phyloP scores from a whole-genome alignment of 2,329 filamentous ascomycete species.

The Penicillium occitanis region DNA sequence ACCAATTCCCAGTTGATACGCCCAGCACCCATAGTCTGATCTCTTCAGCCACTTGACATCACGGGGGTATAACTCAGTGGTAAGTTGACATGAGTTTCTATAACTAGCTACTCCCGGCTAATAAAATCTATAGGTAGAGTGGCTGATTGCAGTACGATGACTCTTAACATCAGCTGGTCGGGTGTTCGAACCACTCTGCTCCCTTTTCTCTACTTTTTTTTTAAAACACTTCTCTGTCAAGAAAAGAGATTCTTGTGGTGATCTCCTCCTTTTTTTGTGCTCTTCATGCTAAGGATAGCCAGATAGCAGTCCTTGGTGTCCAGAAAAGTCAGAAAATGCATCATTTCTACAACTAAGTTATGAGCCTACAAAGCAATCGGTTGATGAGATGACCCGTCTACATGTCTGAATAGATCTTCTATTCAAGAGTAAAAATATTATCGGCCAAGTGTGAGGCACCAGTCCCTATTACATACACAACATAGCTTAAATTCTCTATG shows the following conservation, averaged over 20 bases:
- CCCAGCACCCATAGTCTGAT: neutral
- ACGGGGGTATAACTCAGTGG: constrained; percentile 4
- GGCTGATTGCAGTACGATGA: neutral
- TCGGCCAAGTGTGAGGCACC: too few species aligned
- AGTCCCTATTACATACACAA: too few species aligned
- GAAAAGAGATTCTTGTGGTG: neutral
- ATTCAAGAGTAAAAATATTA: too few species aligned
- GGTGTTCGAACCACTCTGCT: neutral
- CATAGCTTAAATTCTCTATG: too few species aligned
- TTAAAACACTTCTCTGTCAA: neutral
- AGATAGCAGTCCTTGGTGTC: too few species aligned
- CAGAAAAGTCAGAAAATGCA: too few species aligned
- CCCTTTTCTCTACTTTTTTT: neutral
- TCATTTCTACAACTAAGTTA: neutral
- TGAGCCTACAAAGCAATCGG: neutral
- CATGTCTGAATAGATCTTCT: too few species aligned
- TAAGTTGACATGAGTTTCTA: neutral
- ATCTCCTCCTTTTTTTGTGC: neutral
- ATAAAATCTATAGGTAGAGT: neutral
- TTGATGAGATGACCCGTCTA: too few species aligned
- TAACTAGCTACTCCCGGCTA: too few species aligned
- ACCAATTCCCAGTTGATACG: neutral
- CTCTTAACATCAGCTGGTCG: neutral
- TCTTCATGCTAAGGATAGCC: neutral
- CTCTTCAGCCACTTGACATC: too few species aligned